phyloP scores from a whole-genome alignment of 257 asterid genomes.

The Fraxinus americana region DNA sequence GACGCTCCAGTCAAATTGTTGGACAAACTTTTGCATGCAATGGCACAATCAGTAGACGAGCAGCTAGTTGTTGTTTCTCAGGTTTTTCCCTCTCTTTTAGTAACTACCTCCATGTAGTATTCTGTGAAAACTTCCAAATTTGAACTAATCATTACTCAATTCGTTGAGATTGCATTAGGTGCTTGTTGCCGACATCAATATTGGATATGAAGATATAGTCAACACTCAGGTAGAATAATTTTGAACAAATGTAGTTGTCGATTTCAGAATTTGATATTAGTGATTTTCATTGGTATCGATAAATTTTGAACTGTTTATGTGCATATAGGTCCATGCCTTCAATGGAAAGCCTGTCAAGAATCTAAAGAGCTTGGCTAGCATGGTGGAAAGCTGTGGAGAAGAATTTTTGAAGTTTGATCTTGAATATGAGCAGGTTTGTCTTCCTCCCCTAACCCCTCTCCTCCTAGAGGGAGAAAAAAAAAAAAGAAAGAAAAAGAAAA shows the following conservation, averaged over 20 bases:
- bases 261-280: neutral
- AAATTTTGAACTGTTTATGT: constrained; percentile 9
- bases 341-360: constrained; percentile 83
- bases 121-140: constrained; percentile 21
- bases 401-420: constrained; percentile 81
- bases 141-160: neutral
- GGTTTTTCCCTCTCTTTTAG: constrained; percentile 48
- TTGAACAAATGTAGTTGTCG: neutral
- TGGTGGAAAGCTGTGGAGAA: constrained; percentile 85
- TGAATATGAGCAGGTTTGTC: constrained; percentile 77
- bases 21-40: constrained; percentile 87
- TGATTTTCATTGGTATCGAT: neutral
- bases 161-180: constrained; percentile 42
- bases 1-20: constrained; percentile 94
- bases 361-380: constrained; percentile 75
- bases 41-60: constrained; percentile 79
- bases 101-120: neutral
- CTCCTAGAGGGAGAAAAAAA: neutral
- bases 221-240: constrained; percentile 79
- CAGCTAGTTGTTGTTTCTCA: constrained; percentile 95
- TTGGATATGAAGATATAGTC: constrained; percentile 93
- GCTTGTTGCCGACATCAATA: constrained; percentile 94
- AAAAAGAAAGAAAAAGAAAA: neutral
- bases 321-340: constrained; percentile 66
- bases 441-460: neutral